Evolutionary conservation across 129 eudicot species (phyloP), one percentile per base, ranked within the genome.

Genomic region (Ambrosia trifida): DNA sequence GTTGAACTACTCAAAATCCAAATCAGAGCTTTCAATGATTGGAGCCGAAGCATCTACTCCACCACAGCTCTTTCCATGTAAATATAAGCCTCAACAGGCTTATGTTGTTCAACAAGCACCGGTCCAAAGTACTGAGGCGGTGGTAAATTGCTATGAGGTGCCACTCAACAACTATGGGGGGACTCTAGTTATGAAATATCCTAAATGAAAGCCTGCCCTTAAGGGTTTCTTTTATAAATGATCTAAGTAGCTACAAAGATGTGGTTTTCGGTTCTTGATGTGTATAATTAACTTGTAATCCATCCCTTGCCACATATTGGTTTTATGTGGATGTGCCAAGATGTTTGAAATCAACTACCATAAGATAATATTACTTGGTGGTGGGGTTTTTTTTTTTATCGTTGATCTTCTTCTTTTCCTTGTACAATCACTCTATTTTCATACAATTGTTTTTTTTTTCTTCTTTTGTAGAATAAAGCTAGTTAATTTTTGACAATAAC

Each of bases 151-250:
- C 70, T 18, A 60, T 9, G 69, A 77, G 7, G 85, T 70, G 7
- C 28, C 28, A 24, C 74, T 76, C 35, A 73, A 73, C 28, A 67
- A 51, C 49, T 78, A 73, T 12, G 80, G 80, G 14, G 83, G 83
- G 46, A 56, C 61, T n/a, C 36, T 68, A 60, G 62, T 43, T 69
- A 33, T 32, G 58, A 80, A 82, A 4, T 69, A 72, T 72, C 82
- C 85, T 47, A 66, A 72, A 60, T 40, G 38, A 77, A 78, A 78
- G 66, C 82, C 56, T 18, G 72, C 68, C 3, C 59, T 68, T 41
- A 78, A 46, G 58, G 66, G 60, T 63, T 70, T 63, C 77, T 78
- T 62, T 14, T 77, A 33, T 14, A 61, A 35, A 35, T 11, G 41
- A 18, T 20, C 14, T 3, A 5, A 59, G n/a, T 33, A 2, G 46